Conservation (phyloP, 371 early-diverging fungal genomes). For the Apophysomyces elegans region DNA sequence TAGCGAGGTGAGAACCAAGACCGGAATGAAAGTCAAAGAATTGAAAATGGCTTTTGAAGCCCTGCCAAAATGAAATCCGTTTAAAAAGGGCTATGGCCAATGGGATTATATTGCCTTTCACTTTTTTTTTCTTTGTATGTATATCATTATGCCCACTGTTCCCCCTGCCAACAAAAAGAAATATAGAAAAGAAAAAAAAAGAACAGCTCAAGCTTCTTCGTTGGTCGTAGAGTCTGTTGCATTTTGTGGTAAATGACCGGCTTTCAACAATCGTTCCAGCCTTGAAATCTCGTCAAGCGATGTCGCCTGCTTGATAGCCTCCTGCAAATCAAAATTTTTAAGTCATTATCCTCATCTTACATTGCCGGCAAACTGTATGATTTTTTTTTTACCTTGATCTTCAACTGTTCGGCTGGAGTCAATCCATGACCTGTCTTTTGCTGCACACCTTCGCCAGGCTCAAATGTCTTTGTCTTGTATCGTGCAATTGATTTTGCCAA, state of each 20-base stretch:
- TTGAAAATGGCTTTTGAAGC: constrained; percentile 45
- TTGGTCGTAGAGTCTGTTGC: constrained; percentile 11
- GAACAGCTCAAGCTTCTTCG: constrained; percentile 8
- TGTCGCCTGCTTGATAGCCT: constrained; percentile 76
- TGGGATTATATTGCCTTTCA: neutral
- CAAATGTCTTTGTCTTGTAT: constrained; percentile 71
- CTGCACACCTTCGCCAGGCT: constrained; percentile 75
- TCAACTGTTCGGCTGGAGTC: constrained; percentile 61
- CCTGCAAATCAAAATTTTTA: constrained; percentile 29
- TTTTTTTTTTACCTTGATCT: constrained; percentile 49
- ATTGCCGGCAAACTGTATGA: no score
- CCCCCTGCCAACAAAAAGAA: neutral
- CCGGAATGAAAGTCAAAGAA: constrained; percentile 45
- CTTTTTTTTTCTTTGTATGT: neutral
- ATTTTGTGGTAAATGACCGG: constrained; percentile 60
- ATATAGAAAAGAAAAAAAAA: neutral
- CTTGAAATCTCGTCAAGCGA: constrained; percentile 79
- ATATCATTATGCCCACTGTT: neutral
- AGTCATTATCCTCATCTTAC: neutral
- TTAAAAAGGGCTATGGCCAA: constrained; percentile 3
- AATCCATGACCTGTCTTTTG: constrained; percentile 50
- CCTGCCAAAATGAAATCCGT: constrained; percentile 33
- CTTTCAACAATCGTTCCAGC: constrained; percentile 70
- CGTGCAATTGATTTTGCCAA: constrained; percentile 66
- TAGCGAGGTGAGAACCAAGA: constrained; percentile 37